Base-by-base conservation (phyloP, 306 rosid genomes). In the Dicorynia guianensis region DNA sequence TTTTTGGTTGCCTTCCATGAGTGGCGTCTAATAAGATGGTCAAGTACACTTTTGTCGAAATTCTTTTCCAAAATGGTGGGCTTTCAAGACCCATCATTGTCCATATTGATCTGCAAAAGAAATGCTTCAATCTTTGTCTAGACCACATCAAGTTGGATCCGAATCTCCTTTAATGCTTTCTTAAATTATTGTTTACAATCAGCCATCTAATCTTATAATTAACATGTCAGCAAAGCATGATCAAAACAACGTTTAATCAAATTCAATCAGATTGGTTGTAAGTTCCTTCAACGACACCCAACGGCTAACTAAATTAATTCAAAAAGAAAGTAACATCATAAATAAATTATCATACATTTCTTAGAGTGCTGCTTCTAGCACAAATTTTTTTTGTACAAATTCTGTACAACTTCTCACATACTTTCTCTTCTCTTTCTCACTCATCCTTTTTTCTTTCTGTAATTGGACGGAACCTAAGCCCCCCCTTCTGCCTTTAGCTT, bases 111-210 rank as follows among this genome's bases (percentile, higher is more conserved):
- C 34, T 13, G 60, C 17, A 8, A 69, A 67, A 80, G 33, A 80
- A 80, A 52, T 62, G 60, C 57, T 67, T 50, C 40, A 33, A 64
- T 74, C 75, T 49, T 40, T 67, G 58, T 80, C 84, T 74, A 33
- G 15, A 44, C 49, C 72, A 15, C 84, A 68, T 80, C 84, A 80
- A 52, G 77, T 11, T 18, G 7, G 54, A 69, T 75, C 54, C 72
- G 77, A 43, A 80, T 80, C 68, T 52, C 72, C 50, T 71, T 69
- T 69, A 40, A 40, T 49, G 7, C 10, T 1, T 47, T 40, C 39
- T 53, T 69, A 8, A 52, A 44, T 35, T 61, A 35, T 60, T 59
- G 46, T 50, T 50, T 80, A n/a, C n/a, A n/a, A n/a, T n/a, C 60
- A 59, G 11, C 53, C 10, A 50, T 69, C 76, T 8, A 34, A 52